Evolutionary conservation across 495 filamentous ascomycete genomes (phyloP), one percentile per base, ranked within the genome.

Genomic region (Talaromyces adpressus): DNA sequence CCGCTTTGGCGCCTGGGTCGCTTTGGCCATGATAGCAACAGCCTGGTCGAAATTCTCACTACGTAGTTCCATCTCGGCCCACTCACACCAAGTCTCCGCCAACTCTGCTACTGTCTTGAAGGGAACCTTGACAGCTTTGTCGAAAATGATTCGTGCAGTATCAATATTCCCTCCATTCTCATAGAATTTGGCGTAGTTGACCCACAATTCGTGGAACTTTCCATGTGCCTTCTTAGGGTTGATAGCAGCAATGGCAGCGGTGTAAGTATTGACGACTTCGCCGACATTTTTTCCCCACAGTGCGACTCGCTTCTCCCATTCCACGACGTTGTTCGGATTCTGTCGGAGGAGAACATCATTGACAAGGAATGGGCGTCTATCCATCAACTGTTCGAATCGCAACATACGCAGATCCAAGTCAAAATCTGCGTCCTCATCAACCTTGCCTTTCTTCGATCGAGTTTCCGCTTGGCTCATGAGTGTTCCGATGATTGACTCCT

Each of bases 11-110:
- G 94, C 91, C 73, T 96, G 92, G 12, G 93, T 93, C 12, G 94
- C 94, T 72, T 96, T 97, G 22, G 91, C 91, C 94, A 98, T 97
- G 73, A 99, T 91, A 62, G 88, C 86, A 62, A 97, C 89, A 12
- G 94, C 95, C 64, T 88, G 85, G 71, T 99, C 94, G 68, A 98
- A 97, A 73, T 98, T 94, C 68, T 99, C 92, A 64, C 89, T 90
- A 27, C 95, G 89, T 29, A 98, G 81, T 71, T 99, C 94, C 90
- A 99, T 90, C 73, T 98, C 93, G 11, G 94, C 93, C 92, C 92
- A 98, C 77, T 96, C 92, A 66, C 93, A 93, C 95, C 95, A 99
- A 81, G 92, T 95, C 67, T 98, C 94, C 49, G 95, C 95, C 39
- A 98, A 84, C 72, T 99, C 95, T 41, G 89, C 87, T 20, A 97